Percentiles rank a stretch among this genome's conserved stretches.
These are phyloP conservation scores for Tolypocladium inflatum DNA, from an alignment of 2,329 filamentous ascomycete genomes.

Conservation along the genomic window DNA sequence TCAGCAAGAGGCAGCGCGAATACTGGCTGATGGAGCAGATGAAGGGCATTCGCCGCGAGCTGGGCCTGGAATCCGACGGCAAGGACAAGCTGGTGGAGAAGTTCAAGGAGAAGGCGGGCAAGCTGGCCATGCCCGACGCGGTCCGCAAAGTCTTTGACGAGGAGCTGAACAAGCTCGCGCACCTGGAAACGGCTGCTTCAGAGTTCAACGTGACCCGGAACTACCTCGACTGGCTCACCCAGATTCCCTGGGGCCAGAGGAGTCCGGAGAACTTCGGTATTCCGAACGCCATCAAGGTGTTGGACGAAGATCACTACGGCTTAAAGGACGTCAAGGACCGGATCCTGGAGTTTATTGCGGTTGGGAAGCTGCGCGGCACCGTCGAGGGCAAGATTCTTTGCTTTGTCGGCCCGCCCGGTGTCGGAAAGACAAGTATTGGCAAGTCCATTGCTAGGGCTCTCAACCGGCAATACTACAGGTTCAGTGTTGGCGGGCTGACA, in stretches of 20 bases:
- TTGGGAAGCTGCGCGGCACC: conserved; percentile 91
- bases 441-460: conserved; percentile 94
- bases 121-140: conserved; percentile 91
- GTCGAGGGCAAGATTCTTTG: conserved; percentile 98
- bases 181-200: conserved; percentile 88
- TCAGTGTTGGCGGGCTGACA: conserved; percentile 92
- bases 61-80: conserved; percentile 93
- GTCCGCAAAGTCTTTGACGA: conserved; percentile 98
- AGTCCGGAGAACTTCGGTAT: conserved; percentile 97
- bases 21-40: conserved; percentile 99
- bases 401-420: conserved; percentile 93
- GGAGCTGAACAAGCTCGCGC: conserved; percentile 92
- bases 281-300: conserved; percentile 75
- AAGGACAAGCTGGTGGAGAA: conserved; percentile 97
- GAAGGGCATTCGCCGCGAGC: conserved; percentile 93
- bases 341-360: conserved; percentile 95
- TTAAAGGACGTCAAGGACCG: conserved; percentile 97
- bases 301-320: conserved; percentile 95
- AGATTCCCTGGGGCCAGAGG: conserved; percentile 93
- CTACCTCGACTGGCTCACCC: conserved; percentile 96
- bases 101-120: conserved; percentile 90
- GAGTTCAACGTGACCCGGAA: conserved; percentile 99
- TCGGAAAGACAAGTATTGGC: conserved; percentile 97
- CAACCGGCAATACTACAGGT: conserved; percentile 94
- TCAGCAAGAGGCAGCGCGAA: conserved; percentile 92